Conservation (phyloP, 2,329 filamentous ascomycete species). For the Pezizomycotina sp. region DNA sequence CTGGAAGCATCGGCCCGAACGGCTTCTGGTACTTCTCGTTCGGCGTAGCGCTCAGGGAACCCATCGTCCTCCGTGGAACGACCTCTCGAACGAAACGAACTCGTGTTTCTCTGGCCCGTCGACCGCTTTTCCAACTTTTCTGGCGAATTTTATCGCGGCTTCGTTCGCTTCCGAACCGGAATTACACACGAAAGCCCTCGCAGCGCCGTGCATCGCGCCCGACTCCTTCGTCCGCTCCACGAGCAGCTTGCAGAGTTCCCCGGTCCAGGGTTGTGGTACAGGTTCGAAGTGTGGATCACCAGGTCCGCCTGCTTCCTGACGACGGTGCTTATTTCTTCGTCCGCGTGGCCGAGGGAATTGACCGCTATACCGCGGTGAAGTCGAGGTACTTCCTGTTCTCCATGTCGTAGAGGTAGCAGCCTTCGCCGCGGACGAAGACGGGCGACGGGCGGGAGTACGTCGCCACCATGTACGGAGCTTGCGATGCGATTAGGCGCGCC, state of each 20-base stretch:
- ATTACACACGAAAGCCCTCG: constrained; percentile 82
- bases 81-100: constrained; percentile 75
- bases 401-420: constrained; percentile 63
- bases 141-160: constrained; percentile 88
- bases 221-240: constrained; percentile 64
- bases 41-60: constrained; percentile 80
- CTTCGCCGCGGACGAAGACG: constrained; percentile 75
- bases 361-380: constrained; percentile 95
- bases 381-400: constrained; percentile 83
- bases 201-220: constrained; percentile 65
- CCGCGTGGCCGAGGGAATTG: constrained; percentile 79
- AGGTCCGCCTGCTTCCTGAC: constrained; percentile 51
- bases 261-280: constrained; percentile 98
- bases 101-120: constrained; percentile 42
- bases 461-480: constrained; percentile 79
- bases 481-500: constrained; percentile 43
- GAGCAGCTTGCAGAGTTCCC: constrained; percentile 68
- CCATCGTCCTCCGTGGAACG: constrained; percentile 96
- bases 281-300: constrained; percentile 78
- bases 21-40: constrained; percentile 96
- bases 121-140: constrained; percentile 67
- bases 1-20: constrained; percentile 88
- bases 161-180: constrained; percentile 95
- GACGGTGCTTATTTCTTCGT: constrained; percentile 58
- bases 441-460: constrained; percentile 84